These are phyloP conservation scores for Kuraishia molischiana DNA, from an alignment of 805 yeast genomes.

Conservation along the genomic window DNA sequence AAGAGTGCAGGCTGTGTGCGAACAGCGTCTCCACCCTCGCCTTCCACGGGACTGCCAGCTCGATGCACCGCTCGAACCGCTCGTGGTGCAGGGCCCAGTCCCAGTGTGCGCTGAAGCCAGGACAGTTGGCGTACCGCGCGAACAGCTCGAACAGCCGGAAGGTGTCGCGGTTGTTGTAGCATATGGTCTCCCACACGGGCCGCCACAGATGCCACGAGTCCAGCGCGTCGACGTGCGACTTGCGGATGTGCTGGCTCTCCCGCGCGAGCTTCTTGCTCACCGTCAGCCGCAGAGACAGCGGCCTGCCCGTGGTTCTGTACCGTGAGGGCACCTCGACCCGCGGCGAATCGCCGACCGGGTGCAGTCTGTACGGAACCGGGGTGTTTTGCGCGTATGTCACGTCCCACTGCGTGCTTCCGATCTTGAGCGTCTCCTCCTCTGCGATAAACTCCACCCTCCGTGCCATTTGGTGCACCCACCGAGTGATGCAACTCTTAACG, in stretches of 20 bases:
- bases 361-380: too few species aligned
- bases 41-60: neutral
- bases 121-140: conserved; percentile 18
- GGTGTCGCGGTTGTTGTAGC: conserved; percentile 18
- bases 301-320: too few species aligned
- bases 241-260: conserved; percentile 10
- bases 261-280: conserved; percentile 18
- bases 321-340: too few species aligned
- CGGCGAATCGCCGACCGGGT: too few species aligned
- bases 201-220: conserved; percentile 18
- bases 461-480: too few species aligned
- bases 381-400: too few species aligned
- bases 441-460: too few species aligned
- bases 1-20: neutral
- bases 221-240: conserved; percentile 11
- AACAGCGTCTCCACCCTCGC: neutral
- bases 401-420: too few species aligned
- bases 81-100: neutral
- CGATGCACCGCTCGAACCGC: neutral
- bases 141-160: conserved; percentile 18
- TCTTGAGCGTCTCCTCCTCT: too few species aligned
- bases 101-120: conserved; percentile 3
- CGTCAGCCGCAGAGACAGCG: conserved; percentile 12
- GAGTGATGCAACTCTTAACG: too few species aligned
- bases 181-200: conserved; percentile 21